Percentiles rank a stretch among this genome's conserved stretches.
phyloP scores from a whole-genome alignment of 2,329 filamentous ascomycete species.

The Didymella arachidicola region DNA sequence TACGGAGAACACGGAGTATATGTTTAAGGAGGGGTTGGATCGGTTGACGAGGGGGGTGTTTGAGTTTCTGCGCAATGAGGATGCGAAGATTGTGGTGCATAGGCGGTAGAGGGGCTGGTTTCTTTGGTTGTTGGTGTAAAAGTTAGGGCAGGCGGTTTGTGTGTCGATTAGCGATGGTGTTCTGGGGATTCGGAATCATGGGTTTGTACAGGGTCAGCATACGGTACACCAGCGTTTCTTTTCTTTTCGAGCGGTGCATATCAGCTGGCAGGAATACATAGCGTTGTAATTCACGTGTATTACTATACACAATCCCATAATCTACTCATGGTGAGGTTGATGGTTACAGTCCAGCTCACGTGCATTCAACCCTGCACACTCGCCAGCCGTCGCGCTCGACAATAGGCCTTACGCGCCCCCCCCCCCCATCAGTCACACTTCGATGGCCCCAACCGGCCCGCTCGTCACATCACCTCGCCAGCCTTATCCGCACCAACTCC shows the following conservation, averaged over 20 bases:
- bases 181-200: constrained; percentile 10
- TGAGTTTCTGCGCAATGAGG: constrained; percentile 42
- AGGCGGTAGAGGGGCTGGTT: constrained; percentile 19
- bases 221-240: background rate
- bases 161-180: constrained; percentile 37
- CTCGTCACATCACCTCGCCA: too few species aligned
- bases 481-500: too few species aligned
- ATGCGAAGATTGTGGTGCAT: constrained; percentile 46
- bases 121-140: constrained; percentile 4
- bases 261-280: background rate
- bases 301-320: background rate
- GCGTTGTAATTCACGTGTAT: background rate
- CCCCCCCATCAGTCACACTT: background rate
- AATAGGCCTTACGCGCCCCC: constrained; percentile 7
- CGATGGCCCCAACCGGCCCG: constrained; percentile 1
- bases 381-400: constrained; percentile 1
- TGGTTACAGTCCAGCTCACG: background rate
- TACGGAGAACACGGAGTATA: constrained; percentile 44
- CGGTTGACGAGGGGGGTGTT: constrained; percentile 41
- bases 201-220: constrained; percentile 1
- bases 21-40: constrained; percentile 46
- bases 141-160: constrained; percentile 13
- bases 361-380: constrained; percentile 5
- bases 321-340: background rate
- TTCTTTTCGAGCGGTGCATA: background rate